These are phyloP conservation scores for Amanita muscaria DNA, from an alignment of 768 basidiomycete genomes.

Conservation along the genomic window DNA sequence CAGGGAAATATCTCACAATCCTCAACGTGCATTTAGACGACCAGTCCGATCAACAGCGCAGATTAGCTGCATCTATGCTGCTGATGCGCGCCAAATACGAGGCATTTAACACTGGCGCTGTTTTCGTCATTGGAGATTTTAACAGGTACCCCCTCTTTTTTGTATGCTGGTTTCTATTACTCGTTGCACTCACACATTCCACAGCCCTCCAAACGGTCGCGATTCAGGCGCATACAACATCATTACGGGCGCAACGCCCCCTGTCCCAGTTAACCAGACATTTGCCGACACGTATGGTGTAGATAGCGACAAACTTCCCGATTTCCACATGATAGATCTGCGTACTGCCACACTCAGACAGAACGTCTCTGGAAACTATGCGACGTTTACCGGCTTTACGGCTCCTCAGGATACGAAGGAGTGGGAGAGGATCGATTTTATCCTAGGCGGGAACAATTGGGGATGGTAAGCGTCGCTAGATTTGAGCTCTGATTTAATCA, in stretches of 20 bases:
- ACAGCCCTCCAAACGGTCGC: conserved; percentile 31
- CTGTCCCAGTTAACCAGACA: conserved; percentile 31
- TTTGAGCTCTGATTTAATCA: background rate
- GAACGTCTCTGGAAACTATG: conserved; percentile 35
- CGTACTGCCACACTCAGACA: conserved; percentile 31
- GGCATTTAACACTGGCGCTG: conserved; percentile 31
- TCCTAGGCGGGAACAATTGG: conserved; percentile 39
- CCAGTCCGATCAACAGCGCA: conserved; percentile 41
- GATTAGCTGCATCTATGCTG: conserved; percentile 42
- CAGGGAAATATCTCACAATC: conserved; percentile 25
- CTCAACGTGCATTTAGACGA: conserved; percentile 52
- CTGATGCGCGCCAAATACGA: conserved; percentile 42
- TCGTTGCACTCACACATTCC: background rate
- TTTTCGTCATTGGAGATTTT: conserved; percentile 47
- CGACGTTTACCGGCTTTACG: conserved; percentile 45
- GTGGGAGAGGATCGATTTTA: conserved; percentile 41
- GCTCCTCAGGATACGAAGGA: conserved; percentile 27
- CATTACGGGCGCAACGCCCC: conserved; percentile 32
- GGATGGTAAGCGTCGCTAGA: conserved; percentile 29
- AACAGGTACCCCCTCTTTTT: conserved; percentile 26
- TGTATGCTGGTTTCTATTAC: background rate
- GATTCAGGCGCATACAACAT: conserved; percentile 45
- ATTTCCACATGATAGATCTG: conserved; percentile 38
- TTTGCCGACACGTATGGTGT: conserved; percentile 35
- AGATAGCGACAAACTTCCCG: conserved; percentile 18